Conservation (phyloP, 768 basidiomycete species). For the Psilocybe sp. region DNA sequence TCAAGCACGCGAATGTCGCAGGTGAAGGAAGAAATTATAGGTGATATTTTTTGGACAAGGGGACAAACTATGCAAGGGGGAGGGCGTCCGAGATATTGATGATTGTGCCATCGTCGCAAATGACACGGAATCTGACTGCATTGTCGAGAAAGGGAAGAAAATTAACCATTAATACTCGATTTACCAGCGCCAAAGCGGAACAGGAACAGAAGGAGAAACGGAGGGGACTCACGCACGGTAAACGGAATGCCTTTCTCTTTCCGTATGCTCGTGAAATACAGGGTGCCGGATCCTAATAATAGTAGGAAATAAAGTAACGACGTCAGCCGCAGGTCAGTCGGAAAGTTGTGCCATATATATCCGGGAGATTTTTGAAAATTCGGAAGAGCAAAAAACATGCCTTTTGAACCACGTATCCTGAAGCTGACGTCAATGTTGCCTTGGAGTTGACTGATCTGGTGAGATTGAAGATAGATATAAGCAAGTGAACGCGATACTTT, state of each 20-base stretch:
- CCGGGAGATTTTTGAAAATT: no score
- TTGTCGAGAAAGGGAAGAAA: not conserved
- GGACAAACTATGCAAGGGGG: conserved; percentile 18
- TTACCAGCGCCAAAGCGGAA: not conserved
- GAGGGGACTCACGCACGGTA: conserved; percentile 58
- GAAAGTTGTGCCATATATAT: not conserved
- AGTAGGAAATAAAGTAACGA: not conserved
- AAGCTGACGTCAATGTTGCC: conserved; percentile 80
- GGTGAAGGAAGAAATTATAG: not conserved
- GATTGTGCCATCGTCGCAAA: conserved; percentile 57
- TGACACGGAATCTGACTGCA: conserved; percentile 65
- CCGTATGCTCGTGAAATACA: conserved; percentile 83
- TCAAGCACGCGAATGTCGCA: not conserved
- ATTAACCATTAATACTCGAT: not conserved
- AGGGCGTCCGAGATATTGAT: conserved; percentile 37
- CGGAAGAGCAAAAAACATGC: conserved; percentile 29
- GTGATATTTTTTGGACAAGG: conserved; percentile 1
- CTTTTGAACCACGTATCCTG: conserved; percentile 68
- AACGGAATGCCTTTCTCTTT: conserved; percentile 71
- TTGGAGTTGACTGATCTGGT: conserved; percentile 68
- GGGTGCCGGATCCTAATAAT: conserved; percentile 59
- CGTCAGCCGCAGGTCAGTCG: not conserved
- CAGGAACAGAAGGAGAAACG: not conserved
- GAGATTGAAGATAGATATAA: not conserved
- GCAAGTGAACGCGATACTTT: not conserved